Conservation (phyloP, 768 basidiomycete genomes). For the Lactarius sp. region DNA sequence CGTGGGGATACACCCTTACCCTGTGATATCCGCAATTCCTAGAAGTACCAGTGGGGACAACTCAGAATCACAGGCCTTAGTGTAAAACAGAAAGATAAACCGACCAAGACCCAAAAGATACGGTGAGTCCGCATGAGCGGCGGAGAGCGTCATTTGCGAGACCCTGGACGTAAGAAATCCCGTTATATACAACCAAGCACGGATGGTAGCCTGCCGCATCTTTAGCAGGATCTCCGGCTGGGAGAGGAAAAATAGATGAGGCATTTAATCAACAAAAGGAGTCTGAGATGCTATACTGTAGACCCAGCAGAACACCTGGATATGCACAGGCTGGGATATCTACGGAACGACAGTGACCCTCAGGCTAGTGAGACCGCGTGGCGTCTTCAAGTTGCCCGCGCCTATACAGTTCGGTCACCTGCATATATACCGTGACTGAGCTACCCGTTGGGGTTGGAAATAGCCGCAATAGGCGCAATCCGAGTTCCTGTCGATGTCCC, state of each 20-base stretch:
- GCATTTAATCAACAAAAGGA: constrained; percentile 3
- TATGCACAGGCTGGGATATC: too few relatives aligned
- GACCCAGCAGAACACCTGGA: too few relatives aligned
- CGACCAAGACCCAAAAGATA: constrained; percentile 59
- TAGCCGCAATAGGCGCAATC: background rate
- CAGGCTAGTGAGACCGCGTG: too few relatives aligned
- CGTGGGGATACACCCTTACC: constrained; percentile 37
- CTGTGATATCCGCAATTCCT: constrained; percentile 74
- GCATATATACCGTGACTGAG: too few relatives aligned
- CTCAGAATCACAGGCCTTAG: constrained; percentile 4
- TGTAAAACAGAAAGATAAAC: background rate
- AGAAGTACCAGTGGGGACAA: background rate
- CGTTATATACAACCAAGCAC: constrained; percentile 15
- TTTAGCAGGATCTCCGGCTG: constrained; percentile 1
- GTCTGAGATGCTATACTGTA: too few relatives aligned
- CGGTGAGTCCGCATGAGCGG: constrained; percentile 23
- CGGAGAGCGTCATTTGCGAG: constrained; percentile 35
- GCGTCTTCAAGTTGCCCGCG: too few relatives aligned
- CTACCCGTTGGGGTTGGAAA: too few relatives aligned
- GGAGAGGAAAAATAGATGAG: constrained; percentile 2
- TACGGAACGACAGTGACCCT: too few relatives aligned
- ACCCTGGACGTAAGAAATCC: constrained; percentile 23
- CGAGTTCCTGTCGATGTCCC: background rate
- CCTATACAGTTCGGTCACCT: too few relatives aligned
- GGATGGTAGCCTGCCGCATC: background rate